These are phyloP conservation scores for Akanthomyces uredinophilus DNA, from an alignment of 2,329 filamentous ascomycete species.

Conservation along the genomic window DNA sequence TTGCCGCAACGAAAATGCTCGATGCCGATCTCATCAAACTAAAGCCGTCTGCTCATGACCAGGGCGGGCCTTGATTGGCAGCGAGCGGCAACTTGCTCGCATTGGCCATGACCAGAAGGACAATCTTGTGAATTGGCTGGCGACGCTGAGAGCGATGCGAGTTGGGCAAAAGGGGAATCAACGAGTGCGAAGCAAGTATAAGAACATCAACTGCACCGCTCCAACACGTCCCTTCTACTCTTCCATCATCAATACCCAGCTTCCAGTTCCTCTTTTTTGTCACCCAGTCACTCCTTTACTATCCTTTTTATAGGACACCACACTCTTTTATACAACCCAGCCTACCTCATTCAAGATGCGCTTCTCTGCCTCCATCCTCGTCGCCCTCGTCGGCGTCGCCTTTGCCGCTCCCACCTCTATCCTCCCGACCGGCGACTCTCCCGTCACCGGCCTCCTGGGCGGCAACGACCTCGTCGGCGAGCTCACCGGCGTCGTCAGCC, in stretches of 20 bases:
- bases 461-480: slow-evolving; percentile 13
- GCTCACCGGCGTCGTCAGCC: slow-evolving; percentile 16
- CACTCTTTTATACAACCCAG: slow-evolving; percentile 9
- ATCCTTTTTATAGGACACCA: slow-evolving; percentile 13
- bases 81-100: neutral
- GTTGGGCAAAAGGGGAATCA: no score
- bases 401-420: slow-evolving; percentile 12
- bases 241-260: slow-evolving; percentile 4
- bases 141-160: neutral
- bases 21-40: slow-evolving; percentile 7
- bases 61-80: neutral
- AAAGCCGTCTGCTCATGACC: neutral
- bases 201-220: neutral
- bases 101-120: neutral
- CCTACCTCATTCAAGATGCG: slow-evolving; percentile 17
- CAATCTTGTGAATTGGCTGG: no score
- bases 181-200: neutral
- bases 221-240: neutral
- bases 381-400: slow-evolving; percentile 18
- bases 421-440: neutral
- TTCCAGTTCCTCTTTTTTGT: neutral
- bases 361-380: slow-evolving; percentile 18
- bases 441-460: slow-evolving; percentile 11
- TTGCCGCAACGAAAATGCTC: neutral
- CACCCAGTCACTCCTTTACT: slow-evolving; percentile 13